Conservation (phyloP, 345 rosid species). For the Leavenworthia alabamica region DNA sequence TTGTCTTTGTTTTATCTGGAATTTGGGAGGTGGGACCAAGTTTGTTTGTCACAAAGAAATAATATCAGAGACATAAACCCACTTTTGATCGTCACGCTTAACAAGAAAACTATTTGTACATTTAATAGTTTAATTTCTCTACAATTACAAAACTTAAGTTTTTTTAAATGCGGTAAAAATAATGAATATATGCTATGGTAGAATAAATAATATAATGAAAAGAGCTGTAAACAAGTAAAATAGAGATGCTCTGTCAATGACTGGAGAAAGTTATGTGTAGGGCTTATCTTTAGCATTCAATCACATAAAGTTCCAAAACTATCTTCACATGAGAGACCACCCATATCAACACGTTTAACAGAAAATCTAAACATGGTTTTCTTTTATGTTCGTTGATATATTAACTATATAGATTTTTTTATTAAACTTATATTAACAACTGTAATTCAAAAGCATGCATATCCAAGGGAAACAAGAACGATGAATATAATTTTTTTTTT, state of each 20-base stretch:
- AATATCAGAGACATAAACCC: background rate
- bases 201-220: background rate
- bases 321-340: constrained; percentile 14
- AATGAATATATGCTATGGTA: background rate
- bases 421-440: background rate
- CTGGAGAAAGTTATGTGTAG: constrained; percentile 20
- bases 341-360: constrained; percentile 3
- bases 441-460: too few species aligned
- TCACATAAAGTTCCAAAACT: constrained; percentile 13
- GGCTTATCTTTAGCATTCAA: constrained; percentile 11
- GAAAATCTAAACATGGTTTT: background rate
- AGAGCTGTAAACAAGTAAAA: constrained; percentile 13
- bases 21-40: constrained; percentile 1
- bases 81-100: background rate
- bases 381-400: background rate
- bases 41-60: background rate
- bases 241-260: constrained; percentile 13
- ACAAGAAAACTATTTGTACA: background rate
- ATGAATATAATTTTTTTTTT: too few species aligned
- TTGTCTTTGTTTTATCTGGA: constrained; percentile 7
- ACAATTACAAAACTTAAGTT: background rate
- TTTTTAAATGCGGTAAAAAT: background rate
- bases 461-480: too few species aligned
- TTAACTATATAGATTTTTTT: background rate
- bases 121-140: background rate